Conservation (phyloP, 805 yeast genomes). For the Lachancea lanzarotensis region DNA sequence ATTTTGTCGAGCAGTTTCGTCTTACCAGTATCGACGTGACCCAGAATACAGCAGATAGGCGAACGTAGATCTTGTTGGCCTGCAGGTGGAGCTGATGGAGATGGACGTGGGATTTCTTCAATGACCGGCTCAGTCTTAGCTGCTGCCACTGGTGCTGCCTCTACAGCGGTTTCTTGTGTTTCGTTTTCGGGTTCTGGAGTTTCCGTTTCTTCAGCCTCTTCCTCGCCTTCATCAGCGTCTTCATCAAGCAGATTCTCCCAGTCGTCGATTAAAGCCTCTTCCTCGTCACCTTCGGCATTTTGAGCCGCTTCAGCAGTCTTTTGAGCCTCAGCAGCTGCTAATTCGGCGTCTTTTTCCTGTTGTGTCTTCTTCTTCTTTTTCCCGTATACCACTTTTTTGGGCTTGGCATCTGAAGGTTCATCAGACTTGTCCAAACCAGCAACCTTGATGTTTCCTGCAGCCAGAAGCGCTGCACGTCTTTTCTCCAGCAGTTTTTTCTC, state of each 20-base stretch:
- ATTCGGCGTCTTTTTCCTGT: constrained; percentile 26
- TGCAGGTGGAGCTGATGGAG: constrained; percentile 24
- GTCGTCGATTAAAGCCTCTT: constrained; percentile 66
- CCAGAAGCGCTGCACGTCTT: constrained; percentile 79
- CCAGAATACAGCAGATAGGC: constrained; percentile 97
- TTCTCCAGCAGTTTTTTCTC: constrained; percentile 80
- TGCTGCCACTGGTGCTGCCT: constrained; percentile 6
- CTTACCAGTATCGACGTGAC: constrained; percentile 99
- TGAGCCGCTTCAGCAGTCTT: constrained; percentile 21
- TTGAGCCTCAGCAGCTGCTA: constrained; percentile 19
- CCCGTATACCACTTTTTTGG: constrained; percentile 64
- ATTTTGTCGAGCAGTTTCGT: constrained; percentile 93
- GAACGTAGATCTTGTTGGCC: constrained; percentile 72
- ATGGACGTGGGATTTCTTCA: background rate
- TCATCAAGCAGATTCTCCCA: constrained; percentile 73
- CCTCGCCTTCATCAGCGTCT: constrained; percentile 45
- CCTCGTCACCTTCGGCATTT: constrained; percentile 36
- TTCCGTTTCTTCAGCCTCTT: constrained; percentile 33
- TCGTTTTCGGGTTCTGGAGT: constrained; percentile 15
- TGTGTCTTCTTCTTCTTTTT: constrained; percentile 56
- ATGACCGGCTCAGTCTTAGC: no score
- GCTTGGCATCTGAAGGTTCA: constrained; percentile 33
- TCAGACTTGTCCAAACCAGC: constrained; percentile 52
- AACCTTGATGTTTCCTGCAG: constrained; percentile 63
- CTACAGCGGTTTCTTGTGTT: constrained; percentile 14